phyloP scores from a whole-genome alignment of 129 eudicot genomes.

The Flaveria robusta region DNA sequence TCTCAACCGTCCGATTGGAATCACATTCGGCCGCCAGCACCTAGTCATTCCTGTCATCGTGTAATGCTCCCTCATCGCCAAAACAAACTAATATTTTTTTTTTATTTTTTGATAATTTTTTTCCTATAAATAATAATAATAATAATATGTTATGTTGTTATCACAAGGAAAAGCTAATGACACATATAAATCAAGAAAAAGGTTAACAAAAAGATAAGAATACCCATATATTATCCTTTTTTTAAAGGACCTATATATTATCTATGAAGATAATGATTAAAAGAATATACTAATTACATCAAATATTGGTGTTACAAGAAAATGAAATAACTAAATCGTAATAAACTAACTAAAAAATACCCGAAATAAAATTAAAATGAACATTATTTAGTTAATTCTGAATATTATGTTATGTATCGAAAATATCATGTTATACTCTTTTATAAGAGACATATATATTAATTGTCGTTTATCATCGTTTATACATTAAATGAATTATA shows the following conservation, averaged over 20 bases:
- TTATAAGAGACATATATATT: no score
- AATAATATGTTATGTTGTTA: not conserved
- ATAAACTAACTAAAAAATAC: no score
- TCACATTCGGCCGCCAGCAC: conserved; percentile 22
- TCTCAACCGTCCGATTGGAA: conserved; percentile 34
- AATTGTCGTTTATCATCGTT: no score
- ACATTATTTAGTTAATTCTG: no score
- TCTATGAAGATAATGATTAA: not conserved
- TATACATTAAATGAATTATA: no score
- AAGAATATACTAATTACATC: not conserved
- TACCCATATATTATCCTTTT: not conserved
- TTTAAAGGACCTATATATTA: not conserved
- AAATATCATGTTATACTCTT: no score
- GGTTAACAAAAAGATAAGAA: not conserved
- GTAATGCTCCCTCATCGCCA: conserved; percentile 12
- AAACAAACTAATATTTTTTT: not conserved
- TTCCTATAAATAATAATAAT: not conserved
- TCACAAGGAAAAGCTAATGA: conserved; percentile 1
- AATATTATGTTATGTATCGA: no score
- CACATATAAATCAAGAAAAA: not conserved
- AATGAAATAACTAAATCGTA: no score
- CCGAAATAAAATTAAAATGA: no score
- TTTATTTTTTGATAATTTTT: not conserved
- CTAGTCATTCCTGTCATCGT: conserved; percentile 1
- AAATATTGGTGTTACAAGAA: not conserved